phyloP scores from a whole-genome alignment of 305 asterid genomes.

The Fraxinus floribunda region DNA sequence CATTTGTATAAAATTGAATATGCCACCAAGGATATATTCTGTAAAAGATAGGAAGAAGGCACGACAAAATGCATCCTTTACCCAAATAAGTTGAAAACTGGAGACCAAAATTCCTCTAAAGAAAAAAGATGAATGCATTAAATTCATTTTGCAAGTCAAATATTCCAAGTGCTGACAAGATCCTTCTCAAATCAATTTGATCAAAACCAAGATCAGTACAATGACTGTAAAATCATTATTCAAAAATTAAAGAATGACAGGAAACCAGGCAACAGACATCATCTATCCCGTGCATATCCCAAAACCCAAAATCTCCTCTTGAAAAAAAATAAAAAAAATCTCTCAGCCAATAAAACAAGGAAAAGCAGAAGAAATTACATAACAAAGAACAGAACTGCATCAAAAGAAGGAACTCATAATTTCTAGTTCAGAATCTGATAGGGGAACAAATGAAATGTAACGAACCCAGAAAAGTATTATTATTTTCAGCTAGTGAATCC shows the following conservation, averaged over 20 bases:
- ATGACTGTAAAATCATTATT: neutral
- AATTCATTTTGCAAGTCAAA: neutral
- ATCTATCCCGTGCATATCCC: neutral
- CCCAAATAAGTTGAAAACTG: neutral
- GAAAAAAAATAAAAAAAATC: neutral
- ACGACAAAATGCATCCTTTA: neutral
- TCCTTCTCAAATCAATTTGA: neutral
- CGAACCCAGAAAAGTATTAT: no score
- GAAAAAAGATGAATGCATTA: neutral
- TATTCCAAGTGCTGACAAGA: neutral
- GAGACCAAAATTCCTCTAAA: neutral
- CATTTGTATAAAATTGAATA: neutral
- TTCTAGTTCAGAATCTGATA: no score
- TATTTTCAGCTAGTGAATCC: no score
- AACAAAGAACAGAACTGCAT: neutral
- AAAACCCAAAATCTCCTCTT: neutral
- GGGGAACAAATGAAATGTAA: no score
- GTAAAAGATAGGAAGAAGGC: neutral
- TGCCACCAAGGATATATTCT: neutral
- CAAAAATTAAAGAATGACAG: neutral
- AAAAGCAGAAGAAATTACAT: neutral
- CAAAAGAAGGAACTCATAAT: no score
- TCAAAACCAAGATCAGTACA: neutral
- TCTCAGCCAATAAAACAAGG: neutral
- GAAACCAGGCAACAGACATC: neutral